These are phyloP conservation scores for Peniophora sp. DNA, from an alignment of 1,284 basidiomycete species.

Conservation along the genomic window DNA sequence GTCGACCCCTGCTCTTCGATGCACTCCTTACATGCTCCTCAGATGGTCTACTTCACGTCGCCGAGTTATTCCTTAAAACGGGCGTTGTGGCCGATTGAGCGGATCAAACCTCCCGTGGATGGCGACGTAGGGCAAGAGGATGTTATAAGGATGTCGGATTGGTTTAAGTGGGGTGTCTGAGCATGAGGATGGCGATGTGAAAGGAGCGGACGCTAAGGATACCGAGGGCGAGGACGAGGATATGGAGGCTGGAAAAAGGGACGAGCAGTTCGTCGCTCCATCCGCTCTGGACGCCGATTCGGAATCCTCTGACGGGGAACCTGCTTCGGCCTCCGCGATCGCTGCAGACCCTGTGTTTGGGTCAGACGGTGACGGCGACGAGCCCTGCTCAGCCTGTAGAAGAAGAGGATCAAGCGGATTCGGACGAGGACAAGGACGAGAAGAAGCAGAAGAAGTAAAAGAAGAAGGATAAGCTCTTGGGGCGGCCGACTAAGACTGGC, in stretches of 20 bases:
- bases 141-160: conserved; percentile 78
- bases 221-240: conserved; percentile 9
- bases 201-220: conserved; percentile 28
- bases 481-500: conserved; percentile 47
- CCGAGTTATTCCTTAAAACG: conserved; percentile 87
- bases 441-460: conserved; percentile 52
- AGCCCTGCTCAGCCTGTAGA: too few relatives aligned
- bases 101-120: conserved; percentile 65
- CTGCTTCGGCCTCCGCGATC: conserved; percentile 3
- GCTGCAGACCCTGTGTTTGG: conserved; percentile 5
- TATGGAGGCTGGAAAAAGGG: conserved; percentile 9
- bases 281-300: conserved; percentile 3
- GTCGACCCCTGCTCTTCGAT: conserved; percentile 71
- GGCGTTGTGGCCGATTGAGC: conserved; percentile 88
- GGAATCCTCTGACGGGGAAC: conserved; percentile 29
- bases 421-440: conserved; percentile 22
- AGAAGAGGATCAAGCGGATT: conserved; percentile 22
- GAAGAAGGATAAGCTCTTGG: conserved; percentile 36
- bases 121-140: conserved; percentile 95
- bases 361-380: conserved; percentile 9
- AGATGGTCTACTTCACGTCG: conserved; percentile 85
- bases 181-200: conserved; percentile 45
- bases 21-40: conserved; percentile 90
- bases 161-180: conserved; percentile 60
- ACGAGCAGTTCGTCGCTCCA: too few relatives aligned